Conservation (phyloP, 2,329 filamentous ascomycete genomes). For the Fusarium caatingaense region DNA sequence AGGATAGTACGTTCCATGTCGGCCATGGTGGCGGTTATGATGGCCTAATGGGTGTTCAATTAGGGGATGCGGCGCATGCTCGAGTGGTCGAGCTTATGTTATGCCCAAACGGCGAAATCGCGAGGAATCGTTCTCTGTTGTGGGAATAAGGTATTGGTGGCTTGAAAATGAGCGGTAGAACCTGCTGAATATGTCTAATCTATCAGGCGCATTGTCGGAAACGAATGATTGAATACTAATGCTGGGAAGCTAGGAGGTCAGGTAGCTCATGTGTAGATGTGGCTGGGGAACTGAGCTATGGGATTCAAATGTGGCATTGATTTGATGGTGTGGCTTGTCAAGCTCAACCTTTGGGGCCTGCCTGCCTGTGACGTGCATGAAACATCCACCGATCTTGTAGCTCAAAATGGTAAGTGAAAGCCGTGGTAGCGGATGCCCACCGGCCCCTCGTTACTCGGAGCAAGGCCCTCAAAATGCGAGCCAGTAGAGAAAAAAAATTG, state of each 20-base stretch:
- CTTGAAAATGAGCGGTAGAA: neutral
- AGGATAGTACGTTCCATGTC: slow-evolving; percentile 82
- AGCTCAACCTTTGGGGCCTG: neutral
- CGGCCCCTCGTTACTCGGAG: slow-evolving; percentile 39
- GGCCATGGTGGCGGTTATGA: slow-evolving; percentile 59
- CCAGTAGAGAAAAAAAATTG: slow-evolving; percentile 13
- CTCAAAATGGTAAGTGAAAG: slow-evolving; percentile 2
- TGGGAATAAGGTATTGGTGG: neutral
- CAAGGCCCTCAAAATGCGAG: slow-evolving; percentile 8
- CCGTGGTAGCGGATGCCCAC: slow-evolving; percentile 26
- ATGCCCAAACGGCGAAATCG: slow-evolving; percentile 8
- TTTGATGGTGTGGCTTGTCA: neutral
- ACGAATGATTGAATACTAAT: slow-evolving; percentile 12
- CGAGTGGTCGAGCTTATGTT: slow-evolving; percentile 14
- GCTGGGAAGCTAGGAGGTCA: slow-evolving; percentile 20
- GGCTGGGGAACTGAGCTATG: neutral
- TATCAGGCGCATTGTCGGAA: slow-evolving; percentile 6
- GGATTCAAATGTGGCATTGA: slow-evolving; percentile 15
- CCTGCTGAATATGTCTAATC: neutral
- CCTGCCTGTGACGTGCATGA: slow-evolving; percentile 27
- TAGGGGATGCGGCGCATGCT: slow-evolving; percentile 36
- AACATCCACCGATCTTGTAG: neutral
- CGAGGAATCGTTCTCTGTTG: neutral
- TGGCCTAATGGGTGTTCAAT: slow-evolving; percentile 30
- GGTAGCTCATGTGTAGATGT: neutral